These are phyloP conservation scores for Calonectria naviculata DNA, from an alignment of 2,329 filamentous ascomycete genomes.

Conservation along the genomic window DNA sequence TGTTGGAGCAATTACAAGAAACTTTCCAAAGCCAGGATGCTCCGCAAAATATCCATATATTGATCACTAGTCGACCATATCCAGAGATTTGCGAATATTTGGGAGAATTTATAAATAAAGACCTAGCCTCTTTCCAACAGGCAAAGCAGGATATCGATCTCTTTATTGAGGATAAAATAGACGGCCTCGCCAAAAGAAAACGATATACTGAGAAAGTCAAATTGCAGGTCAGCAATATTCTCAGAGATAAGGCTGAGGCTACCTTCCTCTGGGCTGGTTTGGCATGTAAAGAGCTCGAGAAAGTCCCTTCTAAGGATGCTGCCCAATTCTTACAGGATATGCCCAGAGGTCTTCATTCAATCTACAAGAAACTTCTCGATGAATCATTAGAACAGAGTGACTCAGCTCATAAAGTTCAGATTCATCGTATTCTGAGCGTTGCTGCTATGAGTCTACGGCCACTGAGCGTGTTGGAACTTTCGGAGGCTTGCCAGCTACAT, in stretches of 20 bases:
- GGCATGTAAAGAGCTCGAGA: too few relatives aligned
- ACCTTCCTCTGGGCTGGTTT: too few relatives aligned
- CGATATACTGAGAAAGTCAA: neutral
- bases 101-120: neutral
- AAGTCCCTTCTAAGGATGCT: too few relatives aligned
- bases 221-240: neutral
- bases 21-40: neutral
- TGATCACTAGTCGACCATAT: neutral
- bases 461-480: conserved; percentile 26
- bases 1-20: neutral
- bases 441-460: conserved; percentile 16
- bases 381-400: conserved; percentile 1
- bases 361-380: conserved; percentile 11
- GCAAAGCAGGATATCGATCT: neutral
- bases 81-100: neutral
- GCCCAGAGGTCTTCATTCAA: too few relatives aligned
- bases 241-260: neutral
- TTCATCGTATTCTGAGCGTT: conserved; percentile 20
- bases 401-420: neutral
- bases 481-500: conserved; percentile 22
- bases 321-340: too few relatives aligned
- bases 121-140: neutral
- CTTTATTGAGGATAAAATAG: neutral
- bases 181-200: neutral
- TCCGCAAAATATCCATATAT: neutral